These are phyloP conservation scores for Farysia itapuensis DNA, from an alignment of 1,284 basidiomycete species.

Conservation along the genomic window DNA sequence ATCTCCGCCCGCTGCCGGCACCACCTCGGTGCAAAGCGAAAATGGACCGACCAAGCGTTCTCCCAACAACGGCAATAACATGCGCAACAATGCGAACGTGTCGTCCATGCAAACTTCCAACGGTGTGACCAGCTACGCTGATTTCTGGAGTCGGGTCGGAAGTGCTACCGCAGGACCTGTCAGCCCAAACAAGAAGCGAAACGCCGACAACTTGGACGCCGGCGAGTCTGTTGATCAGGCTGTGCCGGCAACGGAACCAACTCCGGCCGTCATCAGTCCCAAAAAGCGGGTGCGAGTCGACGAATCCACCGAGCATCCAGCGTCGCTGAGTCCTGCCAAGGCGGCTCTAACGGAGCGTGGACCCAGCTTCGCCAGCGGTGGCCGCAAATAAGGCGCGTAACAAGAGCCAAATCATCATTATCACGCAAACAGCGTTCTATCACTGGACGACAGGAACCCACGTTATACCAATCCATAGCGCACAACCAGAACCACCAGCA, in stretches of 20 bases:
- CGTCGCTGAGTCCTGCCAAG: constrained; percentile 14
- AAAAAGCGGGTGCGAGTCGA: constrained; percentile 34
- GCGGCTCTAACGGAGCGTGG: constrained; percentile 19
- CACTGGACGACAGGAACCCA: no score
- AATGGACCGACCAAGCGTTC: constrained; percentile 8
- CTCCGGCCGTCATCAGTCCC: constrained; percentile 3
- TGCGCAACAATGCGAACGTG: constrained; percentile 1
- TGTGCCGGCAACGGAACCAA: background rate
- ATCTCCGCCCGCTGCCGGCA: constrained; percentile 25
- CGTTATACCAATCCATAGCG: no score
- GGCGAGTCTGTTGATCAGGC: constrained; percentile 1
- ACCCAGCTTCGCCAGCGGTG: constrained; percentile 23
- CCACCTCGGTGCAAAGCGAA: constrained; percentile 4
- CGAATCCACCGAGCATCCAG: constrained; percentile 4
- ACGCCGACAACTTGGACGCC: constrained; percentile 5
- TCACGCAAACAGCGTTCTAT: no score
- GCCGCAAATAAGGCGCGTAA: constrained; percentile 2
- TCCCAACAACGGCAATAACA: constrained; percentile 1
- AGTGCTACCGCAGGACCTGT: constrained; percentile 8
- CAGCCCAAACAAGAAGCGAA: constrained; percentile 33
- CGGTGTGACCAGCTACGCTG: constrained; percentile 40
- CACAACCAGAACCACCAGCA: no score
- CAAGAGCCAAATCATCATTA: no score
- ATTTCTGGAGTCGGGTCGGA: constrained; percentile 45
- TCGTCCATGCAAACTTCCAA: background rate